Evolutionary conservation across 208 protist species (phyloP).

Genomic region (Acanthamoeba triangularis): DNA sequence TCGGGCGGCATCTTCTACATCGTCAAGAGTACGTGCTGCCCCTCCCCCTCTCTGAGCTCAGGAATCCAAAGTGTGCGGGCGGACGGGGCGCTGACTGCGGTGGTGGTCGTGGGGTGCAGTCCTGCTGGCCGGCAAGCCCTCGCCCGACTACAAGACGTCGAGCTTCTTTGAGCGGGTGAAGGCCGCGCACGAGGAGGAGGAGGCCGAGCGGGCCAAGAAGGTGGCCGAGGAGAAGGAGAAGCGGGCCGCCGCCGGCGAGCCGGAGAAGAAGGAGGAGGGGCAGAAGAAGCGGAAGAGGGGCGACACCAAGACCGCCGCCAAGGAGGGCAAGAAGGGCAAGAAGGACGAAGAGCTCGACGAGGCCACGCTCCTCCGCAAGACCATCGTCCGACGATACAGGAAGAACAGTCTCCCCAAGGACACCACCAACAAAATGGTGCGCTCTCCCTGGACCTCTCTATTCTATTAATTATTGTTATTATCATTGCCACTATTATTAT

Average conservation of each 20-base stretch:
- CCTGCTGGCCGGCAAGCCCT: slow-evolving; percentile 45
- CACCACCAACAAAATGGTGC: slow-evolving; percentile 32
- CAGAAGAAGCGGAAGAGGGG: slow-evolving; percentile 39
- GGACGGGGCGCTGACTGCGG: background rate
- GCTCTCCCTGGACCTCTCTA: background rate
- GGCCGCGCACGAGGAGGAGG: slow-evolving; percentile 26
- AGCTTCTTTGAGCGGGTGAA: slow-evolving; percentile 11
- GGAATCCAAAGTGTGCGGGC: background rate
- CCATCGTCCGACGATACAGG: slow-evolving; percentile 49
- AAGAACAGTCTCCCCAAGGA: background rate
- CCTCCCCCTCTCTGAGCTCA: background rate
- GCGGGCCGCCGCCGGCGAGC: background rate
- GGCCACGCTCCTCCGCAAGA: slow-evolving; percentile 6
- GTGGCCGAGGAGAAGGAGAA: slow-evolving; percentile 21
- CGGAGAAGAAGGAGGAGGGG: background rate
- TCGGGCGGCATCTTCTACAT: slow-evolving; percentile 69
- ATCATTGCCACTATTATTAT: no score
- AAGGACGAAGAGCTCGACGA: slow-evolving; percentile 65
- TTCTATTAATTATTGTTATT: background rate
- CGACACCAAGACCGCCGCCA: background rate
- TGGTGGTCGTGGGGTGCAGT: background rate
- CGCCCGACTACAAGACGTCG: background rate
- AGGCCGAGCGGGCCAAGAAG: background rate
- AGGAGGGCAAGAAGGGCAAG: slow-evolving; percentile 28
- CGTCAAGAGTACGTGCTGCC: slow-evolving; percentile 29